Conservation (phyloP, 257 asterid species). For the Solanum paucissectum region DNA sequence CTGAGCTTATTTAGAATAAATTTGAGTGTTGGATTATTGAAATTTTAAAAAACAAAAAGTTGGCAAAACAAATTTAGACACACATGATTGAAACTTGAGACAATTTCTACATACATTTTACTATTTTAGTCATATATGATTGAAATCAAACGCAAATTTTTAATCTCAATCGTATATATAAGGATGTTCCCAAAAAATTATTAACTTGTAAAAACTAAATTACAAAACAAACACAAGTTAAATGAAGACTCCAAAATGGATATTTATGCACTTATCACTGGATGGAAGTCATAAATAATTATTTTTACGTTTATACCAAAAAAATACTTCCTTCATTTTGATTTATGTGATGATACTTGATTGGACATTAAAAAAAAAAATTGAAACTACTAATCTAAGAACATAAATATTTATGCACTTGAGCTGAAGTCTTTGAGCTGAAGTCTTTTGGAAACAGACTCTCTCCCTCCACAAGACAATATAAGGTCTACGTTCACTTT, state of each 20-base stretch:
- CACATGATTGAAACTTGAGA: neutral
- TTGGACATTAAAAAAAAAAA: neutral
- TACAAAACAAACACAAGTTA: neutral
- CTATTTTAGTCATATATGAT: neutral
- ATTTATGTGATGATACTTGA: neutral
- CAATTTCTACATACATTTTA: neutral
- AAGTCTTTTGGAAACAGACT: neutral
- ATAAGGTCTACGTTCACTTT: too few relatives aligned
- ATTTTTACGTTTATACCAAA: neutral
- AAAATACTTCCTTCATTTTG: neutral
- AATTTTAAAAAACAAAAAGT: neutral
- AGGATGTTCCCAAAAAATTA: neutral
- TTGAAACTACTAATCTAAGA: neutral
- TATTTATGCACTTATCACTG: neutral
- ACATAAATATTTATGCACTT: neutral
- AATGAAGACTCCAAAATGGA: neutral
- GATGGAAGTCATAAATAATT: neutral
- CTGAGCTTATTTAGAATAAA: neutral
- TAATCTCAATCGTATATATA: neutral
- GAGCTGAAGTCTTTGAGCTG: neutral
- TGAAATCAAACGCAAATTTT: neutral
- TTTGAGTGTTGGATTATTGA: neutral
- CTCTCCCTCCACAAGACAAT: neutral
- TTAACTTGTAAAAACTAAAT: neutral
- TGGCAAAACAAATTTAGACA: neutral